Conservation (phyloP, 495 filamentous ascomycete genomes). For the Pseudomonodictys pantanalensis region DNA sequence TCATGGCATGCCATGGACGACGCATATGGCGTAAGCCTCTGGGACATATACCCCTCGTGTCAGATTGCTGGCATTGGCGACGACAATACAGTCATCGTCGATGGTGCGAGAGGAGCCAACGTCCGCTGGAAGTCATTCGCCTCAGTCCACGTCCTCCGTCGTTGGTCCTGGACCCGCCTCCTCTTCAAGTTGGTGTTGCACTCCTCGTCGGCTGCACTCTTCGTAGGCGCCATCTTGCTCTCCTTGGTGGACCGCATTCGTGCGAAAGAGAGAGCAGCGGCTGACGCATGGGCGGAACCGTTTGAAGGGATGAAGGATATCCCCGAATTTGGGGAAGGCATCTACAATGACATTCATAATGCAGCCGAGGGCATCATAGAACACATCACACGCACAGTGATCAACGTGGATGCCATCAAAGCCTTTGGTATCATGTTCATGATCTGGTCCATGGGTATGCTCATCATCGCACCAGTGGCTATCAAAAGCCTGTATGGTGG, state of each 20-base stretch:
- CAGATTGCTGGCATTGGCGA: constrained; percentile 44
- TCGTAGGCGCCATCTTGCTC: background rate
- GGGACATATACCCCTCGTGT: constrained; percentile 47
- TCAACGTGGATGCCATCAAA: background rate
- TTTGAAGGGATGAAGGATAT: background rate
- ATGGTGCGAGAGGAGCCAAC: constrained; percentile 37
- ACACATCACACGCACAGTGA: background rate
- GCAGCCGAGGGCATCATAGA: background rate
- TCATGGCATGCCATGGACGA: constrained; percentile 40
- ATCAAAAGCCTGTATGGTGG: constrained; percentile 25
- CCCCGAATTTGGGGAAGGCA: background rate
- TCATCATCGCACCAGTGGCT: constrained; percentile 6
- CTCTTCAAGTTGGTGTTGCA: background rate
- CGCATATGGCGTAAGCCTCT: constrained; percentile 37
- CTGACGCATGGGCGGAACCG: background rate
- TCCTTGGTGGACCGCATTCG: background rate
- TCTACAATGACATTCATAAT: background rate
- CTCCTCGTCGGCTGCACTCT: background rate
- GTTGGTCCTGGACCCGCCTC: constrained; percentile 8
- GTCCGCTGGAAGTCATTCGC: constrained; percentile 43
- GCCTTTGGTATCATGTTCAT: background rate
- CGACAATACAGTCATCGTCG: constrained; percentile 43
- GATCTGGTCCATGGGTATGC: background rate
- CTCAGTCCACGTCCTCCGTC: constrained; percentile 15
- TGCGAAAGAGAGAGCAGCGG: background rate